Base-by-base conservation (phyloP, 1,284 basidiomycete species). In the Puccinia coronata region DNA sequence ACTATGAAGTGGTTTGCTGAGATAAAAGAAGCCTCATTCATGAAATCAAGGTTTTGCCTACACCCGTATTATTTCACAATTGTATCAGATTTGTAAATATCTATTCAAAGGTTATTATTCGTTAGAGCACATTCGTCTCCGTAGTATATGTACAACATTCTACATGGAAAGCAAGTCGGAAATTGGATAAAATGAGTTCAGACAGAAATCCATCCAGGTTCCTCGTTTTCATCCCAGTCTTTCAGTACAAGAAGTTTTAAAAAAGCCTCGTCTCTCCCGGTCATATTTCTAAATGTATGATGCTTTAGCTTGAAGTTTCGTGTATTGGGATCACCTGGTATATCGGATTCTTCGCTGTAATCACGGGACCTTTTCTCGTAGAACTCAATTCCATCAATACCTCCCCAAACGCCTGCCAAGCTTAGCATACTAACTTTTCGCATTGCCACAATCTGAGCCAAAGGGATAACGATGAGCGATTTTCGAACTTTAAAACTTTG, bases 301-400 rank as follows among this genome's bases (percentile, higher is more conserved):
- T 75, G 53, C 25, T 75, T 75, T 8, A 43, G 53, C 31, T 75
- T 75, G 53, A 31, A n/a, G 25, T 31, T 20, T 23, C n/a, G 25
- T 41, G 39, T 12, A 70, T 61, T 55, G 20, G 23, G n/a, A 9
- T 59, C 25, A 28, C 4, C 28, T 39, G 57, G 25, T 16, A 25
- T 11, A n/a, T 61, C 55, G 23, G 31, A 47, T 20, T 75, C 73
- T 39, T 47, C 57, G 59, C 16, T 16, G 36, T 41, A 9, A 0
- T 47, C 41, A n/a, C 41, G 34, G n/a, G 18, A 18, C 57, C 41
- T 47, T 70, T 51, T 47, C 41, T 75, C 73, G 20, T 43, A 47
- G 25, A 80, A 20, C 36, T 80, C 69, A 20, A 80, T 72, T 61
- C 78, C 78, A 51, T 80, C 78, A n/a, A 80, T 80, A 11, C 67